Base-by-base conservation (phyloP, 2,329 filamentous ascomycete species). In the Cercospora zeae-maydis region DNA sequence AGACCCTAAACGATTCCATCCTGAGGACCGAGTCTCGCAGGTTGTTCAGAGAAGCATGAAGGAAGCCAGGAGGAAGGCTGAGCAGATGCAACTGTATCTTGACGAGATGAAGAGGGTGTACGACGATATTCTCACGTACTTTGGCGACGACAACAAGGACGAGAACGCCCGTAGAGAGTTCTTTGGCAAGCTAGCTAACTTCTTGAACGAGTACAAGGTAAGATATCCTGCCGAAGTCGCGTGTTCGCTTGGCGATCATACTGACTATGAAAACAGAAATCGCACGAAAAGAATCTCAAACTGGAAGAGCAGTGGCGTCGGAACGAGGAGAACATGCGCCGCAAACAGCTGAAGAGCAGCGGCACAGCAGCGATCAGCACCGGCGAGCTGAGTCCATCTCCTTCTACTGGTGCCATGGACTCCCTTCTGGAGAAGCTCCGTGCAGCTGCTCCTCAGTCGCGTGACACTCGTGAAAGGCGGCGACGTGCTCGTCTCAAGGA, bases 1-100 rank as follows among this genome's bases (percentile, higher is more conserved):
- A 74, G 95, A 99, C 74, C 90, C 93, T 49, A 97, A 95, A 82
- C 96, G 93, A 72, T 99, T 99, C 83, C 95, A 99, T 74, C 93
- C 95, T 16, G 91, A 98, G 78, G 95, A 99, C 76, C 91, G 95
- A 64, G 93, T 98, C 47, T 90, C 89, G 66, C 91, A 96, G 77
- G 84, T 98, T 34, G 93, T 96, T 60, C 92, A 96, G 78, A 85
- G 93, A 57, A 88, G 85, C 68, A 98, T 99, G 93, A 98, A 97
- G 80, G 95, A 99, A 69, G 95, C 95, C 19, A 83, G 95, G 66
- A 86, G 93, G 71, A 99, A 98, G 81, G 92, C 95, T 2, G 93
- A 97, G 77, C 95, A 98, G 80, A 90, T 98, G 87, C 86, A 91
- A 74, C 81, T 98, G 21, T 97, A 96, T 76, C 81, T 98, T 52